A percentile compares a stretch with the other conserved stretches of the same genome.
phyloP scores from a whole-genome alignment of 768 basidiomycete species.

The Candolleomyces aberdarensis region DNA sequence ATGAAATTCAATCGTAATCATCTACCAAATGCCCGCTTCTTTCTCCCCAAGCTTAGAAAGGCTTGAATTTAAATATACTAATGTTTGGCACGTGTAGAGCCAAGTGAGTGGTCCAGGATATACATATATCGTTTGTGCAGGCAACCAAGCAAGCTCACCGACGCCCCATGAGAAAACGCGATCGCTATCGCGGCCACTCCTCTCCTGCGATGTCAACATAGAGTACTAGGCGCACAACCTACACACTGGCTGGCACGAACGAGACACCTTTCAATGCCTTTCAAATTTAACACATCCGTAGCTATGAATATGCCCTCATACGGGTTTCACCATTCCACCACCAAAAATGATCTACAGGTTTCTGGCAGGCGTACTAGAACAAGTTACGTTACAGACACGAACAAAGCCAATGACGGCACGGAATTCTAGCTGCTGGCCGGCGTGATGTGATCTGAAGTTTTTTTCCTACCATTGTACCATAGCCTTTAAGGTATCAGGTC shows the following conservation, averaged over 20 bases:
- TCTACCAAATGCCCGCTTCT: neutral
- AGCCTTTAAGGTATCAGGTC: no score
- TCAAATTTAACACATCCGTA: neutral
- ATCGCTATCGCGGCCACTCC: neutral
- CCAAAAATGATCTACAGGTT: neutral
- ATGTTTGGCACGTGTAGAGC: neutral
- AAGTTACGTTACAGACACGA: no score
- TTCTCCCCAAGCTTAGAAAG: neutral
- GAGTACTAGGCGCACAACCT: neutral
- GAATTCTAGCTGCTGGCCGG: no score
- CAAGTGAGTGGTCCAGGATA: neutral
- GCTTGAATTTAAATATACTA: no score
- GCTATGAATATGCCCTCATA: neutral
- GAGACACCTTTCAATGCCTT: constrained; percentile 4
- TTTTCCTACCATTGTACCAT: no score
- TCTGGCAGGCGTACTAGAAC: neutral
- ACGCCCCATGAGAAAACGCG: neutral
- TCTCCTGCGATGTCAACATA: neutral
- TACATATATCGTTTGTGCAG: neutral
- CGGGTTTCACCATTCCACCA: neutral
- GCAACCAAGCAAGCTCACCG: neutral
- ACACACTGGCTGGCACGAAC: neutral
- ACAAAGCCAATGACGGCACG: no score
- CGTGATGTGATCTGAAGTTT: no score
- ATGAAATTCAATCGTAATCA: neutral